Base-by-base conservation (phyloP, 2,329 filamentous ascomycete genomes). In the Sporothrix curviconia region DNA sequence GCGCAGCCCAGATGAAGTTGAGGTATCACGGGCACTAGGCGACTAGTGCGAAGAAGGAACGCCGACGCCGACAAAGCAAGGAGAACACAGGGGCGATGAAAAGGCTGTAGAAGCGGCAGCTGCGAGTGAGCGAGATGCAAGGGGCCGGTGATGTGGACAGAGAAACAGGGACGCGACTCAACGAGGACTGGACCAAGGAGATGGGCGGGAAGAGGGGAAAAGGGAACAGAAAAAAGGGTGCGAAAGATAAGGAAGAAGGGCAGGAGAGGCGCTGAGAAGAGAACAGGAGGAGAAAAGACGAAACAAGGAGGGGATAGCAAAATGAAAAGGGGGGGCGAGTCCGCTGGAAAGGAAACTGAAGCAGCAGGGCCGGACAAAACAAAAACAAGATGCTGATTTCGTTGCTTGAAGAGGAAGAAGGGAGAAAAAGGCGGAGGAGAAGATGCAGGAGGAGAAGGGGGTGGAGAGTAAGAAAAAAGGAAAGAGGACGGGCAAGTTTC, bases 311-410 rank as follows among this genome's bases (percentile, higher is more conserved):
- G 34, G 54, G 36, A 53, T 40, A 55, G 32, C 49, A 60, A 61
- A 44, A 56, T 46, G 64, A 65, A 62, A 65, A 68, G 62, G 66
- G 59, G 51, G 52, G 58, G 56, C 57, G 58, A 64, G 63, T 54
- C 59, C 56, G 56, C 56, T 59, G 55, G 19, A 58, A 60, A 59
- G 55, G 50, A 60, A 59, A 58, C 32, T 39, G 53, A 55, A 58
- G 51, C 56, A 44, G 56, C 54, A 58, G 24, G 22, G 17, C 39
- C 53, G 34, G 57, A 53, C 55, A 61, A 53, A 52, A 58, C 54
- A 51, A 50, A 36, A 60, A 56, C 56, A 60, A 60, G 54, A 61
- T 59, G 57, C 50, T 59, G 36, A 37, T 25, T 58, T 57, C 59
- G 61, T 62, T 60, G 55, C 50, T 59, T 47, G 50, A 57, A 57